Conservation (phyloP, 2,329 filamentous ascomycete species). For the Talaromyces rugulosus region DNA sequence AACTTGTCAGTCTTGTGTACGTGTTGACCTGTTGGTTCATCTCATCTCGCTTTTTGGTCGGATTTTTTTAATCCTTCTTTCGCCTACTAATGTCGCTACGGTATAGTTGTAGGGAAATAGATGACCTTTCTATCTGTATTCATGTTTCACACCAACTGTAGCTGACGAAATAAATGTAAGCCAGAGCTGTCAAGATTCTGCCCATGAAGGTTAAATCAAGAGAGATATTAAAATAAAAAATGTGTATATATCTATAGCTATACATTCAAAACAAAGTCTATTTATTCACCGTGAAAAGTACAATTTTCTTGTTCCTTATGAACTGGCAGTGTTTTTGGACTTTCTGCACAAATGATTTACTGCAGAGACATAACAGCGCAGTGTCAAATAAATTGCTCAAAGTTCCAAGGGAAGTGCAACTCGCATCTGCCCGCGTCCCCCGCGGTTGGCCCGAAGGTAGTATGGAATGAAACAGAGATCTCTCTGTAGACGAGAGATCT, state of each 20-base stretch:
- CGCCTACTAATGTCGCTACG: not conserved
- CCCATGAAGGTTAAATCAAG: not conserved
- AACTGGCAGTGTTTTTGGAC: not conserved
- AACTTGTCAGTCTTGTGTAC: no score
- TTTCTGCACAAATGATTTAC: not conserved
- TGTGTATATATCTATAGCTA: not conserved
- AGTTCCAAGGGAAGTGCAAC: conserved; percentile 25
- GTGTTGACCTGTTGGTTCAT: no score
- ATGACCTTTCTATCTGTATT: not conserved
- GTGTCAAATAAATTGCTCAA: not conserved
- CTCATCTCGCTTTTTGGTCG: no score
- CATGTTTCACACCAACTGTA: not conserved
- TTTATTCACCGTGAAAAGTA: not conserved
- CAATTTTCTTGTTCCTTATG: not conserved
- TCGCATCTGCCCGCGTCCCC: conserved; percentile 52
- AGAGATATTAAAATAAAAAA: not conserved
- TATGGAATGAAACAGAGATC: conserved; percentile 53
- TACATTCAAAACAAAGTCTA: not conserved
- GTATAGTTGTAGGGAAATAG: not conserved
- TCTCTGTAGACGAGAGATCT: conserved; percentile 8
- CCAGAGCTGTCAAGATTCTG: not conserved
- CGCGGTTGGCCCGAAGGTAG: conserved; percentile 52
- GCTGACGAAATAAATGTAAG: not conserved
- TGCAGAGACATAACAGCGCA: not conserved
- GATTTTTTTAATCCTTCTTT: no score